Evolutionary conservation across 768 basidiomycete species (phyloP).

Genomic region (Collybiopsis confluens): DNA sequence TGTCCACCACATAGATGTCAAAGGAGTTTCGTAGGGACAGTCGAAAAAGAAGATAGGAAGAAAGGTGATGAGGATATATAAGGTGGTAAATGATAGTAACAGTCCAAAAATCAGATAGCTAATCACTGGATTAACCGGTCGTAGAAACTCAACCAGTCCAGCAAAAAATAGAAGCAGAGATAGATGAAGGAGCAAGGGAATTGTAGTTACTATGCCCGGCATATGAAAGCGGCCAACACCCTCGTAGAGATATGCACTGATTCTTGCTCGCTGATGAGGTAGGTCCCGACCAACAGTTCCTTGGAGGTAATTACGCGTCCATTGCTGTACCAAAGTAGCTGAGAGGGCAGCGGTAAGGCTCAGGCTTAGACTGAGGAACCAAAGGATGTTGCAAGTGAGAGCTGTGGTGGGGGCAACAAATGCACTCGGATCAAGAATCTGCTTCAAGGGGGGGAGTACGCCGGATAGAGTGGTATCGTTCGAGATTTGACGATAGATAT

Average conservation of each 20-base stretch:
- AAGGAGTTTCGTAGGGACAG: conserved; percentile 12
- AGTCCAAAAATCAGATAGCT: conserved; percentile 6
- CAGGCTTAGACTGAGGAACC: conserved; percentile 42
- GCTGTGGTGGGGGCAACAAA: conserved; percentile 24
- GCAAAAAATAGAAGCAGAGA: conserved; percentile 49
- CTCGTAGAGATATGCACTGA: conserved; percentile 35
- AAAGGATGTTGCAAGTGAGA: conserved; percentile 36
- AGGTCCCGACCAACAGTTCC: conserved; percentile 27
- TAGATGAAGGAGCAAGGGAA: conserved; percentile 44
- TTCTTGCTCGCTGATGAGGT: conserved; percentile 35
- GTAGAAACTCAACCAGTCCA: conserved; percentile 41
- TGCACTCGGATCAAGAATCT: conserved; percentile 9
- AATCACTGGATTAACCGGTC: conserved; percentile 28
- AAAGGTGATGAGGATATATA: conserved; percentile 12
- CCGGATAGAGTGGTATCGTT: conserved; percentile 11
- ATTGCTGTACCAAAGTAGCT: conserved; percentile 46
- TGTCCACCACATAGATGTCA: conserved; percentile 10
- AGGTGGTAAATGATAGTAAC: neutral
- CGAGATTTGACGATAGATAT: conserved; percentile 27
- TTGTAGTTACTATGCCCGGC: conserved; percentile 31
- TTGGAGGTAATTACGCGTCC: conserved; percentile 39
- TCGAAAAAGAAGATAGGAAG: conserved; percentile 8
- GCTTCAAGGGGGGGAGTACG: neutral
- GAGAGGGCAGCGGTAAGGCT: conserved; percentile 37
- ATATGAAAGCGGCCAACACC: conserved; percentile 36